Percentiles rank a stretch among this genome's conserved stretches.
These are phyloP conservation scores for Colletotrichum musicola DNA, from an alignment of 2,329 filamentous ascomycete genomes.

Conservation along the genomic window DNA sequence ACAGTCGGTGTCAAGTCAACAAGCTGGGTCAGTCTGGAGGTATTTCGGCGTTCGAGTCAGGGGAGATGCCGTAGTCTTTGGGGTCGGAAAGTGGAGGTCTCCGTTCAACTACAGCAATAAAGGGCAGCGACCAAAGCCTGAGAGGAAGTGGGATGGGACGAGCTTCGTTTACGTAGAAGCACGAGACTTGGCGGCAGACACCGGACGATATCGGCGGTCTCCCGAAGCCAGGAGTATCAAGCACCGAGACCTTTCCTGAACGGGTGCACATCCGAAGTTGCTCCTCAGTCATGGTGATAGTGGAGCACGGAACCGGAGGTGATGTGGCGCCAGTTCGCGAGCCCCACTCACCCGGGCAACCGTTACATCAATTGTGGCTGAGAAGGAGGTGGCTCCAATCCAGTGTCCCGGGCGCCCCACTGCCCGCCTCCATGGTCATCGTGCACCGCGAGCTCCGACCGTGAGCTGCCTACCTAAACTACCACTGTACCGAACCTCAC, in stretches of 20 bases:
- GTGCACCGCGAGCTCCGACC: no score
- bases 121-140: not conserved
- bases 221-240: not conserved
- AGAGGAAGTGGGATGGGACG: conserved; percentile 2
- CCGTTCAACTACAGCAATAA: conserved; percentile 10
- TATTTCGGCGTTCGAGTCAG: conserved; percentile 36
- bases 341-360: conserved; percentile 10
- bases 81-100: conserved; percentile 31
- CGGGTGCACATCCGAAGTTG: conserved; percentile 6
- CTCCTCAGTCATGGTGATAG: conserved; percentile 15
- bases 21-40: conserved; percentile 12
- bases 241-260: conserved; percentile 4
- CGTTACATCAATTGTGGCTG: conserved; percentile 25
- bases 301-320: not conserved
- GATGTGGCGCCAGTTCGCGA: conserved; percentile 19
- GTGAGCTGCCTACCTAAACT: no score
- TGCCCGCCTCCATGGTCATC: no score
- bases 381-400: conserved; percentile 2
- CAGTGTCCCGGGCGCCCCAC: no score
- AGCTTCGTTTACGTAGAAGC: conserved; percentile 3
- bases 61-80: conserved; percentile 5
- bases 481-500: conserved; percentile 13
- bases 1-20: not conserved
- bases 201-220: conserved; percentile 35
- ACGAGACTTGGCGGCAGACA: conserved; percentile 22